phyloP scores from a whole-genome alignment of 108 stramenopile genomes.

The Fragilariopsis cylindrus region DNA sequence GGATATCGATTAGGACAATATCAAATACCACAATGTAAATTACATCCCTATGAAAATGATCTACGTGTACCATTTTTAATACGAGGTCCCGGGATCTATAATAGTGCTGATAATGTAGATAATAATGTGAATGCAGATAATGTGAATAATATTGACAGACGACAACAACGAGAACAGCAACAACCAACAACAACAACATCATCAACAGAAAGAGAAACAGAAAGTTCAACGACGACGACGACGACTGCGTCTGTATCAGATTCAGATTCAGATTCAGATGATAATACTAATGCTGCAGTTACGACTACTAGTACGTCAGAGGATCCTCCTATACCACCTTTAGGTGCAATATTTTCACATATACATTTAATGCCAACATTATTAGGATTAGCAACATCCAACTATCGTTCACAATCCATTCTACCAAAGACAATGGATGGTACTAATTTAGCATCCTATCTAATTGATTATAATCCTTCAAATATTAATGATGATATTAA shows the following conservation, averaged over 20 bases:
- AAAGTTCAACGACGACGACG: not conserved
- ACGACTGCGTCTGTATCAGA: too few species aligned
- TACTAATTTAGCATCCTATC: constrained; percentile 30
- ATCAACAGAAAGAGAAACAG: not conserved
- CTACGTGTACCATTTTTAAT: constrained; percentile 51
- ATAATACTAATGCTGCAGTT: not conserved
- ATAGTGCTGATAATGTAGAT: not conserved
- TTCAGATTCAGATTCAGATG: not conserved
- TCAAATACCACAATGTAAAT: constrained; percentile 42
- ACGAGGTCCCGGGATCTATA: constrained; percentile 40
- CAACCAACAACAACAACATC: not conserved
- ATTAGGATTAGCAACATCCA: constrained; percentile 26
- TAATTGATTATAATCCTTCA: constrained; percentile 5
- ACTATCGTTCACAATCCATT: not conserved
- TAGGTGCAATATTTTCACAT: constrained; percentile 25
- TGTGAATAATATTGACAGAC: too few species aligned
- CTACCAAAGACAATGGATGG: constrained; percentile 51
- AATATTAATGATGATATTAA: not conserved
- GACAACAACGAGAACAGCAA: not conserved
- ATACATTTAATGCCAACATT: constrained; percentile 57
- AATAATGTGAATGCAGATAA: too few species aligned
- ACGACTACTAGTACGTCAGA: too few species aligned
- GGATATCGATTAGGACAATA: constrained; percentile 55
- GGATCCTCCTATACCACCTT: not conserved
- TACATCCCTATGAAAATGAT: constrained; percentile 48